Percentiles rank a stretch among this genome's conserved stretches.
Evolutionary conservation across 2,329 filamentous ascomycete genomes (phyloP).

Genomic region (Colletotrichum truncatum): DNA sequence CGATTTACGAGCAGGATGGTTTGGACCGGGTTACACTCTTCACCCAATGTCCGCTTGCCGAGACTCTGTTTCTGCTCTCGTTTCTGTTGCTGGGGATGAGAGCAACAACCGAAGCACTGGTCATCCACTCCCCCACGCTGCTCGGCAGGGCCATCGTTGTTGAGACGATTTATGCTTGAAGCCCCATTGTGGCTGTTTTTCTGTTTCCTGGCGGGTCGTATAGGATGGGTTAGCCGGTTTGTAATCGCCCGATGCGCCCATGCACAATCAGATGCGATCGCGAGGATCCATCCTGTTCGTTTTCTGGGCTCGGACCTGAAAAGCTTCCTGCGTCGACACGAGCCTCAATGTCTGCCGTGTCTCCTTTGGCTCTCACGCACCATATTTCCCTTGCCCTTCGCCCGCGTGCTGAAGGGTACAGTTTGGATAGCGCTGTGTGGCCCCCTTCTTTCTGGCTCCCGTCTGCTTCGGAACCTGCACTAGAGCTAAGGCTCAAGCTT

Average conservation of each 20-base stretch:
- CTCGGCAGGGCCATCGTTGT: conserved; percentile 13
- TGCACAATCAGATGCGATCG: conserved; percentile 7
- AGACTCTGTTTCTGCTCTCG: not conserved
- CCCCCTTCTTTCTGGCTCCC: conserved; percentile 2
- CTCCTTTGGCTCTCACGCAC: not conserved
- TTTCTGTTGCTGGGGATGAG: not conserved
- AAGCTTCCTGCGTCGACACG: conserved; percentile 11
- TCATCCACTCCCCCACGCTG: not conserved
- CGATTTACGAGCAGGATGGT: not conserved
- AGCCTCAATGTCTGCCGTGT: conserved; percentile 16
- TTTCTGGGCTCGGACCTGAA: conserved; percentile 4
- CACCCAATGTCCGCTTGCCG: not conserved
- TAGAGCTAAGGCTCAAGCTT: conserved; percentile 7
- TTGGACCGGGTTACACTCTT: not conserved
- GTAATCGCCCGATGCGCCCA: conserved; percentile 8
- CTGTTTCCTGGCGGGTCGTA: not conserved
- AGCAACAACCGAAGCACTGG: not conserved
- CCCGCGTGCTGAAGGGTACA: not conserved
- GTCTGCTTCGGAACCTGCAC: conserved; percentile 17
- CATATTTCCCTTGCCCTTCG: not conserved
- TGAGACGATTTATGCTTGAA: conserved; percentile 12
- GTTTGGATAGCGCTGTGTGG: conserved; percentile 3
- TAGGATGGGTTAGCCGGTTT: conserved; percentile 7
- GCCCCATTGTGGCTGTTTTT: conserved; percentile 1
- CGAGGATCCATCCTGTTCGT: conserved; percentile 12